phyloP scores from a whole-genome alignment of 495 filamentous ascomycete genomes.

The Daldinia caldariorum region DNA sequence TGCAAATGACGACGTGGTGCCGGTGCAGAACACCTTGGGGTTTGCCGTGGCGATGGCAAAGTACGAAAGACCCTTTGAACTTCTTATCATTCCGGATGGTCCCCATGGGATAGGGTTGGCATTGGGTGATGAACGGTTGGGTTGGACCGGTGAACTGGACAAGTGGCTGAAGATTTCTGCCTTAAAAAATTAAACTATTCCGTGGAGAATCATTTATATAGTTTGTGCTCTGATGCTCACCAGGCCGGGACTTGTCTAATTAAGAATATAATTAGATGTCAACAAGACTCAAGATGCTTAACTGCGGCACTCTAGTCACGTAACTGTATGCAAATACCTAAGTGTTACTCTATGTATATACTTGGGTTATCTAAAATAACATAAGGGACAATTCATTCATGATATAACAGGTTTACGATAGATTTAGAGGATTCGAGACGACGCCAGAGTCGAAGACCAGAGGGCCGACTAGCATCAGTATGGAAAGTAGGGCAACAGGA shows the following conservation, averaged over 20 bases:
- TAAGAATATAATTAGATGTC: too few species aligned
- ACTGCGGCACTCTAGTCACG: too few species aligned
- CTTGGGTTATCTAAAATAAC: background rate
- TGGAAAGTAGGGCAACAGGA: background rate
- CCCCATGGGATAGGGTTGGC: slow-evolving; percentile 29
- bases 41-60: slow-evolving; percentile 26
- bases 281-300: too few species aligned
- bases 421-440: background rate
- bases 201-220: too few species aligned
- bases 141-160: slow-evolving; percentile 25
- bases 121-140: background rate
- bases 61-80: slow-evolving; percentile 12
- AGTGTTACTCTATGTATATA: too few species aligned
- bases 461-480: background rate
- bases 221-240: background rate
- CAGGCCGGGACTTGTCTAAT: too few species aligned
- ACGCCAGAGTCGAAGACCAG: background rate
- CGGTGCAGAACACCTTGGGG: slow-evolving; percentile 24
- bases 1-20: slow-evolving; percentile 22
- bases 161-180: slow-evolving; percentile 19
- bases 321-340: too few species aligned
- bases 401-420: background rate
- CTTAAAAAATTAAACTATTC: background rate
- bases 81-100: slow-evolving; percentile 21
- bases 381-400: background rate